Conservation (phyloP, 2,329 filamentous ascomycete genomes). For the Aspergillus amoenus region DNA sequence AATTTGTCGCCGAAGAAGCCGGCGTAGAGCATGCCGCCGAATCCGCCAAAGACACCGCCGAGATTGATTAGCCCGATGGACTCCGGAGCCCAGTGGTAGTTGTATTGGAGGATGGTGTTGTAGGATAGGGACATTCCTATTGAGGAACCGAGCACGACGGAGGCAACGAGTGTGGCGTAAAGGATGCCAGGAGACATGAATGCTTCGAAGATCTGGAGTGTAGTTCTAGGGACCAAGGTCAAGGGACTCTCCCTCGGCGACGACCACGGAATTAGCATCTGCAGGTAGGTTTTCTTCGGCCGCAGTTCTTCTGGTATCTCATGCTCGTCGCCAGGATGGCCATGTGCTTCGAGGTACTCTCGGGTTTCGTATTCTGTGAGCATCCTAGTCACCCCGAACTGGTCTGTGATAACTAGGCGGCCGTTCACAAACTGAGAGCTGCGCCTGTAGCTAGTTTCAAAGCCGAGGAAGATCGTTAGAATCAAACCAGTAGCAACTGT, state of each 20-base stretch:
- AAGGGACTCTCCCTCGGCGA: slow-evolving; percentile 15
- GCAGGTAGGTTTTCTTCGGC: slow-evolving; percentile 13
- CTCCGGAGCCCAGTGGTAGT: slow-evolving; percentile 33
- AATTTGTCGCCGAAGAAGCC: slow-evolving; percentile 25
- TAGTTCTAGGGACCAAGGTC: slow-evolving; percentile 14
- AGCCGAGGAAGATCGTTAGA: slow-evolving; percentile 38
- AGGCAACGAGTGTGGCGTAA: slow-evolving; percentile 38
- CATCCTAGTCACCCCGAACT: slow-evolving; percentile 40
- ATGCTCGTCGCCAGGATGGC: not conserved
- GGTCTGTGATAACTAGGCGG: slow-evolving; percentile 38
- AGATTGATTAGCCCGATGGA: slow-evolving; percentile 28
- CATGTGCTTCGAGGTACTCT: slow-evolving; percentile 1
- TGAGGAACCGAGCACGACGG: slow-evolving; percentile 37
- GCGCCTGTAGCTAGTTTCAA: slow-evolving; percentile 44
- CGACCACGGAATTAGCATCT: slow-evolving; percentile 35
- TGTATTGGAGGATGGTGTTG: slow-evolving; percentile 33
- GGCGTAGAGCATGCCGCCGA: slow-evolving; percentile 29
- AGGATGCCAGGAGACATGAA: slow-evolving; percentile 39
- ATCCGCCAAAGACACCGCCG: slow-evolving; percentile 27
- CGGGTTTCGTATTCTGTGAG: slow-evolving; percentile 32
- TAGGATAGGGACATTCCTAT: slow-evolving; percentile 43
- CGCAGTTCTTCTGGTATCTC: not conserved
- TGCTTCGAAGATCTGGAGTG: slow-evolving; percentile 24
- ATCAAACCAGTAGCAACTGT: slow-evolving; percentile 37
- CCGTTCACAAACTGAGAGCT: slow-evolving; percentile 34